Evolutionary conservation across 495 filamentous ascomycete species (phyloP).

Genomic region (Chlorociboria aeruginascens): DNA sequence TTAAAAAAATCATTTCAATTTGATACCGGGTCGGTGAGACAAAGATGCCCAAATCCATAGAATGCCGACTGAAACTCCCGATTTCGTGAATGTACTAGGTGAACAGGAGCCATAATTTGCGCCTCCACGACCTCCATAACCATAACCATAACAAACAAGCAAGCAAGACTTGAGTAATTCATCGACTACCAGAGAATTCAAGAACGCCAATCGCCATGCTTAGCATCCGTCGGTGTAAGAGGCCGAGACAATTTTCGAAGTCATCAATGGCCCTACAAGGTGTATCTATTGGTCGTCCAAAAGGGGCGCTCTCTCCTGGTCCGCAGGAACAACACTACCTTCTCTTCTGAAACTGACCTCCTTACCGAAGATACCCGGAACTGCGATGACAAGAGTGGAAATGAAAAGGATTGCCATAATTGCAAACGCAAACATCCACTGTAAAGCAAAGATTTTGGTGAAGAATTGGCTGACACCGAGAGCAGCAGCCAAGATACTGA

Average conservation of each 20-base stretch:
- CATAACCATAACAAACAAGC: no score
- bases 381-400: slow-evolving; percentile 46
- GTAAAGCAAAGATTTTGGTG: slow-evolving; percentile 56
- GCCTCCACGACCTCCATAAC: no score
- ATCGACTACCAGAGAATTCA: no score
- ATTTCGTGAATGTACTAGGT: no score
- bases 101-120: no score
- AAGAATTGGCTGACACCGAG: slow-evolving; percentile 67
- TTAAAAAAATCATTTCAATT: no score
- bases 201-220: no score
- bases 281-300: slow-evolving; percentile 19
- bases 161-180: no score
- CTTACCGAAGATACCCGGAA: slow-evolving; percentile 49
- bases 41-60: no score
- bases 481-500: slow-evolving; percentile 60
- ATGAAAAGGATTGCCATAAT: slow-evolving; percentile 68
- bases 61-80: no score
- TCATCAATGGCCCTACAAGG: background rate
- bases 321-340: slow-evolving; percentile 17
- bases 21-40: no score
- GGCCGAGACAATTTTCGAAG: background rate
- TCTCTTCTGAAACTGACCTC: slow-evolving; percentile 24
- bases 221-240: no score
- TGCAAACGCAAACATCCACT: slow-evolving; percentile 86
- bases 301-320: slow-evolving; percentile 41